Percentiles rank a stretch among this genome's conserved stretches.
These are phyloP conservation scores for Annulohypoxylon nitens DNA, from an alignment of 495 filamentous ascomycete genomes.

Conservation along the genomic window DNA sequence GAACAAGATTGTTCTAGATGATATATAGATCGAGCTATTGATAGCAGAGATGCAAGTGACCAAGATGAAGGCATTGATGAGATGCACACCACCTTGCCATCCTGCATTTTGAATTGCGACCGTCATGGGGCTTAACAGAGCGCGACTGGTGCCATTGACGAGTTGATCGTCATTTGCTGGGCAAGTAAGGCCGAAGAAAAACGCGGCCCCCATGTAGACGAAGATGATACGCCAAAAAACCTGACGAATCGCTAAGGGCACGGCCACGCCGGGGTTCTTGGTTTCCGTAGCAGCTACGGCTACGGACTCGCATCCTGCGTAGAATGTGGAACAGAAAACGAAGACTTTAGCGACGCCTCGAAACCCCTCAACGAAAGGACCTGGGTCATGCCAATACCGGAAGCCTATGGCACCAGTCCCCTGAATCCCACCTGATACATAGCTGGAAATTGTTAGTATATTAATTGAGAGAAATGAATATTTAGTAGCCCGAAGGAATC, in stretches of 20 bases:
- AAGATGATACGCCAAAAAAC: constrained; percentile 82
- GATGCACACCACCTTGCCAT: constrained; percentile 66
- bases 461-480: constrained; percentile 50
- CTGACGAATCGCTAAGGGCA: constrained; percentile 79
- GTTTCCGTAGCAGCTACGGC: constrained; percentile 82
- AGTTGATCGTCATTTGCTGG: constrained; percentile 62
- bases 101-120: constrained; percentile 71
- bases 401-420: constrained; percentile 67
- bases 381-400: constrained; percentile 76
- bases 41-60: constrained; percentile 76
- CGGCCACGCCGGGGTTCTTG: constrained; percentile 75
- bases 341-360: constrained; percentile 70
- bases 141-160: constrained; percentile 62
- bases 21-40: constrained; percentile 77
- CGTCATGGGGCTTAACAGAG: constrained; percentile 69
- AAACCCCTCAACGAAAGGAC: constrained; percentile 76
- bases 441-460: constrained; percentile 51
- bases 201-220: constrained; percentile 78
- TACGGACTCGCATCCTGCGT: constrained; percentile 80
- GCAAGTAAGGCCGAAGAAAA: constrained; percentile 76
- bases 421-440: constrained; percentile 63
- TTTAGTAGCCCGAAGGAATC: neutral
- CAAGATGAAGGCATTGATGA: constrained; percentile 80
- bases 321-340: constrained; percentile 77
- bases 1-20: constrained; percentile 73